Base-by-base conservation (phyloP, 2,329 filamentous ascomycete genomes). In the Colletotrichum neosansevieriae region DNA sequence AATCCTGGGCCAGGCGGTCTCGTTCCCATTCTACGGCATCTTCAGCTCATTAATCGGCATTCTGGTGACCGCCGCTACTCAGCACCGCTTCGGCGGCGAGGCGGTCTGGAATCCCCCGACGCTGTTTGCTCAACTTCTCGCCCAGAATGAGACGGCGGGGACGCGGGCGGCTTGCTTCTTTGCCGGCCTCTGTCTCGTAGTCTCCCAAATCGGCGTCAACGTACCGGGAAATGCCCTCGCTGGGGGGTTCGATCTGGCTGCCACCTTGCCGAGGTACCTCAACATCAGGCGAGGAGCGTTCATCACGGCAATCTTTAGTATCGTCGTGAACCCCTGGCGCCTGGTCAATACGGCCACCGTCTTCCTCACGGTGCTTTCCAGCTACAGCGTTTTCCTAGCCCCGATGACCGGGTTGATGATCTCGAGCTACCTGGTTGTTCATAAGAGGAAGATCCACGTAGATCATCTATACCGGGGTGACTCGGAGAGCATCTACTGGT, bases 401-500 rank as follows among this genome's bases (percentile, higher is more conserved):
- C 79, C 79, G 3, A 79, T 81, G 77, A 79, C 77, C 5, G 81
- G 81, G 7, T 63, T 82, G 44, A 80, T 82, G 79, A 76, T 78
- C 3, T 74, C 78, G 5, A 75, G 73, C 63, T 82, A 80, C 36
- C 58, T 78, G 4, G 1, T 80, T 4, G 75, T 81, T 34, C 73
- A 75, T 11, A 76, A 72, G 58, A 70, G 70, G 44, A 80, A 79
- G 74, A 40, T 80, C 40, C 78, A 79, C 34, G 71, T 81, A 1
- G 76, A 79, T 19, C 77, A 79, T 47, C 67, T 81, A 29, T 81
- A 77, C 63, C 71, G 73, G 34, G 76, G 74, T 5, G 71, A 77
- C 42, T 57, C 70, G 3, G 61, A 66, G 1, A 77, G 77, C 58
- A 75, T 81, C 2, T 82, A 82, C 70, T 82, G 80, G 80, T 82